Evolutionary conservation across 805 yeast genomes (phyloP), one percentile per base, ranked within the genome.

Genomic region (Clavispora vitiphila): DNA sequence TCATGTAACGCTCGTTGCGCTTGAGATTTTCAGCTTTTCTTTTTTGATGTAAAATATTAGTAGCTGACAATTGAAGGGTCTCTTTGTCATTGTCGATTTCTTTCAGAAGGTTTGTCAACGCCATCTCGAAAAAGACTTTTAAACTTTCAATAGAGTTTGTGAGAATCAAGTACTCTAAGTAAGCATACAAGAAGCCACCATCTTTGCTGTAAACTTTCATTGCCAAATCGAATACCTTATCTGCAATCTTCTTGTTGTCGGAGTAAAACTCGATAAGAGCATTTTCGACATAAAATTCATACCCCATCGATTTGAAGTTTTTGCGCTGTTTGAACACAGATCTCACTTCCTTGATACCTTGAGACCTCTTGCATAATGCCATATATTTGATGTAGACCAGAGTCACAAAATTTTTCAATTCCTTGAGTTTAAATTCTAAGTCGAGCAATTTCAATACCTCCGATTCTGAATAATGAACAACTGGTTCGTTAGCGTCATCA

Each of bases 101-200:
- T 34, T 62, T 65, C 44, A 80, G 63, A 34, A 68, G 50, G 44
- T 75, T 79, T 8, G 82, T 77, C 8, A 84, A 70, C 0, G 89
- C 80, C 3, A 84, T 74, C 60, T 93, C 98, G 58, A 91, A 83
- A 27, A 88, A 71, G 8, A 88, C 86, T 51, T 91, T 82, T 14
- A 89, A 85, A 54, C 85, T 78, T 73, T 55, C 84, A 65, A 64
- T 90, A 53, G 82, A 85, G 56, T 83, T 83, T 21, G 76, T 70
- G 45, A 74, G 65, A 16, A 88, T 74, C 48, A 93, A 66, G 55
- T 84, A 90, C 46, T 82, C 77, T 51, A 91, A 66, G 59, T 91
- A 91, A 37, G 76, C 75, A 46, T 73, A 69, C 25, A 88, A 71
- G 56, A 81, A 90, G 19, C 72, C 76, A 5, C 83, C 83, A 47